A percentile compares a stretch with the other conserved stretches of the same genome.
Conservation (phyloP, 2,329 filamentous ascomycete species). For the Fusarium globosum region DNA sequence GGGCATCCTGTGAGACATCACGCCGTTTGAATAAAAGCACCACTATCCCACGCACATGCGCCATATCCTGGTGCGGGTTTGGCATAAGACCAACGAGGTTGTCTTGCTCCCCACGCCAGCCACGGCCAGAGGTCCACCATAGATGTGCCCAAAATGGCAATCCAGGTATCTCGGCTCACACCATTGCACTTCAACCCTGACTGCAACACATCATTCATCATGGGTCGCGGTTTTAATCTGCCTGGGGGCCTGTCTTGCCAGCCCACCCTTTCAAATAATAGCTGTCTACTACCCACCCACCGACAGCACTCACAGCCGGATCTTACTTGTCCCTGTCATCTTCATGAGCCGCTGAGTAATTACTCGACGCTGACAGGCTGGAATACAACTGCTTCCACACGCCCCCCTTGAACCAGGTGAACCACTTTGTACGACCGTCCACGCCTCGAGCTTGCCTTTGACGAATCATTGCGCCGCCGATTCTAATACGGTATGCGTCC, state of each 20-base stretch:
- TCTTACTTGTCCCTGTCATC: slow-evolving; percentile 37
- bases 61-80: slow-evolving; percentile 22
- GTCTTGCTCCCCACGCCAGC: slow-evolving; percentile 34
- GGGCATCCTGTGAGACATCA: slow-evolving; percentile 12
- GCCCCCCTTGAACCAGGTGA: slow-evolving; percentile 37
- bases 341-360: slow-evolving; percentile 50
- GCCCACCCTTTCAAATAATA: slow-evolving; percentile 21
- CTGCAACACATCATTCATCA: slow-evolving; percentile 27
- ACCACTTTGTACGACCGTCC: slow-evolving; percentile 33
- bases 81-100: slow-evolving; percentile 22
- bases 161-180: slow-evolving; percentile 35
- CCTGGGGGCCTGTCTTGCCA: slow-evolving; percentile 23
- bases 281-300: slow-evolving; percentile 26
- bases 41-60: slow-evolving; percentile 34
- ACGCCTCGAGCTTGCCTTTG: slow-evolving; percentile 19
- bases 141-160: slow-evolving; percentile 27
- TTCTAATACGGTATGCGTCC: slow-evolving; percentile 39
- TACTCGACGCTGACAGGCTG: slow-evolving; percentile 50
- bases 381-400: slow-evolving; percentile 37
- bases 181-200: slow-evolving; percentile 26
- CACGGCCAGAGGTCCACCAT: slow-evolving; percentile 34
- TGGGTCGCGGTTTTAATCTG: slow-evolving; percentile 15
- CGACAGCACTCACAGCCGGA: slow-evolving; percentile 18
- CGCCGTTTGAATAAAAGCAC: slow-evolving; percentile 17
- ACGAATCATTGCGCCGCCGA: slow-evolving; percentile 42